phyloP scores from a whole-genome alignment of 2,329 filamentous ascomycete species.

The Talaromyces sp. region DNA sequence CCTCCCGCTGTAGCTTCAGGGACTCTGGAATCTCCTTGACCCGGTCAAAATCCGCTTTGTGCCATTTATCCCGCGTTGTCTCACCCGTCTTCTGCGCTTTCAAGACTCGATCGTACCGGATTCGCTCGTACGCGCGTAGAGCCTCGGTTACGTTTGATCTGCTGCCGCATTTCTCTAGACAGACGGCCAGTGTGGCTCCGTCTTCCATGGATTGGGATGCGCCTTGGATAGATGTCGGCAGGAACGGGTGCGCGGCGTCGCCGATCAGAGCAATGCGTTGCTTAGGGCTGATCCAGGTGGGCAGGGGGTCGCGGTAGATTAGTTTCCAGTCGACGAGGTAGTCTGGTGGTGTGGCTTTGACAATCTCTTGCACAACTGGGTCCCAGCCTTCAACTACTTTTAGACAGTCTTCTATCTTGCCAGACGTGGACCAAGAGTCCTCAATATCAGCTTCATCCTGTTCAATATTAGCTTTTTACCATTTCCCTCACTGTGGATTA shows the following conservation, averaged over 20 bases:
- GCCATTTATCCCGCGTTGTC: constrained; percentile 20
- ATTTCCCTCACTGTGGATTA: not conserved
- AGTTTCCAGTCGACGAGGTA: constrained; percentile 22
- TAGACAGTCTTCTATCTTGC: constrained; percentile 43
- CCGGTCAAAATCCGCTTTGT: constrained; percentile 16
- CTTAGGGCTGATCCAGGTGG: constrained; percentile 19
- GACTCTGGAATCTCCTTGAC: constrained; percentile 26
- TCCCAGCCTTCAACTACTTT: constrained; percentile 36
- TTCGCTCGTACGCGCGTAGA: constrained; percentile 17
- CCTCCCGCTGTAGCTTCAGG: constrained; percentile 16
- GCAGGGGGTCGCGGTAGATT: constrained; percentile 20
- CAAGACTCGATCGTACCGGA: constrained; percentile 19
- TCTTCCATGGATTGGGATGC: constrained; percentile 40
- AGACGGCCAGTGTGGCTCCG: constrained; percentile 29
- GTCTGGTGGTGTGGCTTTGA: constrained; percentile 27
- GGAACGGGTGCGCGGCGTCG: constrained; percentile 34
- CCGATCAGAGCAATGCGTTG: constrained; percentile 27
- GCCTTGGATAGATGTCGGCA: constrained; percentile 40
- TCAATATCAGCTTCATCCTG: constrained; percentile 48
- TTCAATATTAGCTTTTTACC: not conserved
- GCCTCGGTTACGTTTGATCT: constrained; percentile 19
- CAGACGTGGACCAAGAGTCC: constrained; percentile 50
- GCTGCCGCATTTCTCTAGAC: constrained; percentile 18
- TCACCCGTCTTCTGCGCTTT: constrained; percentile 17
- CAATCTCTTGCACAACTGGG: constrained; percentile 14